phyloP scores from a whole-genome alignment of 2,329 filamentous ascomycete species.

The Aspergillus proliferans region DNA sequence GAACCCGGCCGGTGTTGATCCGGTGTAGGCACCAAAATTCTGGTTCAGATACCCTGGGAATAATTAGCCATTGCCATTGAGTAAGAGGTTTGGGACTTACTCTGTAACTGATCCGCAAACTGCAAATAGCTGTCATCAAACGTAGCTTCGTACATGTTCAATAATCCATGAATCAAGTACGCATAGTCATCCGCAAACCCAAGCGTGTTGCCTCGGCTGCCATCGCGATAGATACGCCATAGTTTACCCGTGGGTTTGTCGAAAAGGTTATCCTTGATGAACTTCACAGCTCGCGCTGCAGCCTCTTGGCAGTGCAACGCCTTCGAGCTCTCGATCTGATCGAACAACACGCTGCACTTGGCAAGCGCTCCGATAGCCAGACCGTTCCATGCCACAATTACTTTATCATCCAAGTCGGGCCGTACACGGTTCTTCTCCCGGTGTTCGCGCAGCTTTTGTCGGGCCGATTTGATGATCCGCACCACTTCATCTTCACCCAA shows the following conservation, averaged over 20 bases:
- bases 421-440: constrained; percentile 67
- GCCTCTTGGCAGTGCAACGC: constrained; percentile 57
- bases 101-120: constrained; percentile 77
- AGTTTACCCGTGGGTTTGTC: constrained; percentile 57
- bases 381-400: constrained; percentile 82
- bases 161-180: constrained; percentile 72
- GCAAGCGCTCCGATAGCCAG: constrained; percentile 79
- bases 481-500: constrained; percentile 63
- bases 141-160: constrained; percentile 79
- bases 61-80: background rate
- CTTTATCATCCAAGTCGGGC: constrained; percentile 80
- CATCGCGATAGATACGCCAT: constrained; percentile 67
- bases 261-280: constrained; percentile 70
- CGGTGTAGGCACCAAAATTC: constrained; percentile 66
- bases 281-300: constrained; percentile 63
- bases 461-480: constrained; percentile 60
- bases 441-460: constrained; percentile 62
- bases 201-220: constrained; percentile 55
- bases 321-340: constrained; percentile 51
- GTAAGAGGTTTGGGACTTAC: constrained; percentile 38
- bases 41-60: constrained; percentile 61
- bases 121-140: constrained; percentile 67
- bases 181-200: constrained; percentile 95
- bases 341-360: constrained; percentile 64
- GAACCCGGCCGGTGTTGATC: constrained; percentile 33